Base-by-base conservation (phyloP, 805 yeast genomes). In the Kazachstania taianensis region DNA sequence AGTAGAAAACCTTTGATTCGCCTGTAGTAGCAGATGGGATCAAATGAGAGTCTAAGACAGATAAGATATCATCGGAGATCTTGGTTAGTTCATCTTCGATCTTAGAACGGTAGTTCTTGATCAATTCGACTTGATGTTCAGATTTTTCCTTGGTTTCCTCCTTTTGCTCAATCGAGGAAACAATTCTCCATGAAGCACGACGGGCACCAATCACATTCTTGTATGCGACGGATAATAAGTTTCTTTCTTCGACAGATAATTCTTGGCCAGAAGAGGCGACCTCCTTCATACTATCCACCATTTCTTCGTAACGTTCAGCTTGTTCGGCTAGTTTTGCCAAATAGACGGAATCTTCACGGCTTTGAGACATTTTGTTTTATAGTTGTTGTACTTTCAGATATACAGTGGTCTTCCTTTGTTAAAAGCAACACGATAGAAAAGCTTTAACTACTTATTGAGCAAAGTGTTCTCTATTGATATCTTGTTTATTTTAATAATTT, bases 181-280 rank as follows among this genome's bases (percentile, higher is more conserved):
- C 94, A 57, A 87, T 85, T 75, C 96, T 81, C 96, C 96, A 87
- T 30, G 95, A 83, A 40, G 96, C 96, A 69, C 96, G 86, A 57
- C 96, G 85, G 41, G 96, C 94, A 57, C 96, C 96, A 64, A 87
- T 86, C 41, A 87, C 96, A 59, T 87, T 87, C 68, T 87, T 87
- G 74, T 87, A 87, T 42, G 96, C 96, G 53, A 87, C 96, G 20
- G 94, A 83, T 53, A 87, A 72, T 52, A 87, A 73, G 68, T 87
- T 87, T 67, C 97, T 86, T 71, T 87, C 96, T 69, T 89, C 96
- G 49, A 87, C 94, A 30, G 89, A 79, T 52, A 87, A 72, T 64
- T 87, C 96, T 66, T 82, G 85, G 43, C 94, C 94, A 32, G 92
- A 76, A 33, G 92, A 79, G 52, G 96, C 96, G 55, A 89, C 96